Evolutionary conservation across 805 yeast genomes (phyloP).

Genomic region (Ogataea nakhonphanomensis): DNA sequence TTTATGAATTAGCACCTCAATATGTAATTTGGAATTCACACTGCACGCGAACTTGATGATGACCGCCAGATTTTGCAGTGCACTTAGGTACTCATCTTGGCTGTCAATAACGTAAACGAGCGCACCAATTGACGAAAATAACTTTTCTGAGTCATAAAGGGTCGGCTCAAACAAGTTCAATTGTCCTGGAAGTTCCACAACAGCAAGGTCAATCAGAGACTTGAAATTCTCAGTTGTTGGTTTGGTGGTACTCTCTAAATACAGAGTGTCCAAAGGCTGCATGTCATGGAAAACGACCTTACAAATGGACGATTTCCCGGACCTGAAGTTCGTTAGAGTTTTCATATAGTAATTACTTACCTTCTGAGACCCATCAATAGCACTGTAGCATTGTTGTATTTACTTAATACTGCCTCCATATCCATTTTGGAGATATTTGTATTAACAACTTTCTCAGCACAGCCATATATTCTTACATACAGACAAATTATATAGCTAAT

Average conservation of each 20-base stretch:
- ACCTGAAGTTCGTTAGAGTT: constrained; percentile 37
- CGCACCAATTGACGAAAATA: constrained; percentile 83
- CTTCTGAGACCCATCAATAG: constrained; percentile 82
- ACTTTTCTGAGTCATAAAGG: constrained; percentile 64
- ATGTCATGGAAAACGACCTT: constrained; percentile 94
- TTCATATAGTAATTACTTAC: constrained; percentile 29
- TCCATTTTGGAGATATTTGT: constrained; percentile 15
- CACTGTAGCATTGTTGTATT: constrained; percentile 72
- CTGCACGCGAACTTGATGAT: constrained; percentile 84
- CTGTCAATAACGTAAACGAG: constrained; percentile 92
- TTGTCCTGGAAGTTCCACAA: constrained; percentile 95
- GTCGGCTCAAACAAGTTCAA: constrained; percentile 83
- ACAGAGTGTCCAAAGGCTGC: constrained; percentile 92
- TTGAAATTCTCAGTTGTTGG: constrained; percentile 83
- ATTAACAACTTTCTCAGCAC: constrained; percentile 4
- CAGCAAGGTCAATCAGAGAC: constrained; percentile 79
- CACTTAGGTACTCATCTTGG: constrained; percentile 92
- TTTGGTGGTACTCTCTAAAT: constrained; percentile 83
- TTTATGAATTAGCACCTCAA: constrained; percentile 92
- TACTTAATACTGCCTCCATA: constrained; percentile 29
- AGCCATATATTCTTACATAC: background rate
- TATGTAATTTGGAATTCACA: constrained; percentile 78
- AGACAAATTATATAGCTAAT: background rate
- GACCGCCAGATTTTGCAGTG: constrained; percentile 82
- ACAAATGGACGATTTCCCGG: constrained; percentile 93